Conservation (phyloP, 768 basidiomycete genomes). For the Sporobolomyces pararoseus region DNA sequence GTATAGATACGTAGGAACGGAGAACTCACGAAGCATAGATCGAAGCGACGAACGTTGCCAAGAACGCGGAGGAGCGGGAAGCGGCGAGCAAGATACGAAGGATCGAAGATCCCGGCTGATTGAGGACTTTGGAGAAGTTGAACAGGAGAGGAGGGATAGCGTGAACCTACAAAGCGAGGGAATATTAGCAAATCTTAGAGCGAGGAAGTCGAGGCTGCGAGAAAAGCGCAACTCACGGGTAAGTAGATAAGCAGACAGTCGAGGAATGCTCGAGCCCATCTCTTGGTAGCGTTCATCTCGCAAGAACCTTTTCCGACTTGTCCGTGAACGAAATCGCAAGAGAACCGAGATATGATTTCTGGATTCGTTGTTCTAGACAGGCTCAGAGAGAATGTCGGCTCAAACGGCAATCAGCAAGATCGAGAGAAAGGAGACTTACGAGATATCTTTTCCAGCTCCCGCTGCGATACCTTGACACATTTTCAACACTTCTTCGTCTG, state of each 20-base stretch:
- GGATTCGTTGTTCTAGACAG: slow-evolving; percentile 26
- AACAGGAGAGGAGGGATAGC: slow-evolving; percentile 41
- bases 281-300: slow-evolving; percentile 35
- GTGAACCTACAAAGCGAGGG: slow-evolving; percentile 39
- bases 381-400: neutral
- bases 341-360: slow-evolving; percentile 24
- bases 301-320: slow-evolving; percentile 32
- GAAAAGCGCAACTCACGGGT: slow-evolving; percentile 20
- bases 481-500: slow-evolving; percentile 14
- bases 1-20: neutral
- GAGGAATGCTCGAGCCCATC: slow-evolving; percentile 35
- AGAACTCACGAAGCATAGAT: slow-evolving; percentile 30
- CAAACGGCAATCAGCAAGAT: neutral
- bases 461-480: slow-evolving; percentile 26
- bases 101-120: slow-evolving; percentile 13
- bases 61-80: slow-evolving; percentile 41
- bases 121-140: slow-evolving; percentile 15
- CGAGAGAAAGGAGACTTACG: slow-evolving; percentile 3
- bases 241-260: slow-evolving; percentile 42
- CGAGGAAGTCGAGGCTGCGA: neutral
- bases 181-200: too few relatives aligned
- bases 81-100: slow-evolving; percentile 35
- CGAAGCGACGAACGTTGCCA: slow-evolving; percentile 42
- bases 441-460: slow-evolving; percentile 2
- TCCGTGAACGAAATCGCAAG: slow-evolving; percentile 40